A percentile compares a stretch with the other conserved stretches of the same genome.
Evolutionary conservation across 2,329 filamentous ascomycete species (phyloP).

Genomic region (Penicillium oxalicum): DNA sequence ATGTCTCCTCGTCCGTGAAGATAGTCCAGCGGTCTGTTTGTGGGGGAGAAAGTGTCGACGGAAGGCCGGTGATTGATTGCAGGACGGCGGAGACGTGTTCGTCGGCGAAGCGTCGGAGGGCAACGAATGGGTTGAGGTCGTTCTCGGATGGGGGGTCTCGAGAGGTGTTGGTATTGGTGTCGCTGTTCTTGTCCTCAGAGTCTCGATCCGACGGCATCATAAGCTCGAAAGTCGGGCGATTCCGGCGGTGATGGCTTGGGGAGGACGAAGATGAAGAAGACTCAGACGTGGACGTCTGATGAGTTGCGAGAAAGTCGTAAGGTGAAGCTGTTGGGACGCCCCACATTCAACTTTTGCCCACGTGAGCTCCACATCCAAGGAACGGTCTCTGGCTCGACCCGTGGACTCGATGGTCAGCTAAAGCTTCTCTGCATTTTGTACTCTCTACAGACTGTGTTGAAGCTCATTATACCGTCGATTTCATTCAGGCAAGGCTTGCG

Average conservation of each 20-base stretch:
- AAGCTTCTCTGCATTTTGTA: no score
- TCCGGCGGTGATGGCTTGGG: not conserved
- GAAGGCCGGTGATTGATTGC: conserved; percentile 46
- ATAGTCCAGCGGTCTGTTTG: conserved; percentile 32
- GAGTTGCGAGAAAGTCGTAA: conserved; percentile 9
- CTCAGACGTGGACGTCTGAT: not conserved
- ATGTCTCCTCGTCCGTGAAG: conserved; percentile 29
- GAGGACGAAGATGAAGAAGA: conserved; percentile 5
- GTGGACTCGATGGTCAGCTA: no score
- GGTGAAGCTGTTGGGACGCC: conserved; percentile 31
- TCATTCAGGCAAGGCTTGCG: no score
- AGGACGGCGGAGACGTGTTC: conserved; percentile 52
- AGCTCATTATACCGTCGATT: no score
- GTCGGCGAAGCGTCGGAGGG: conserved; percentile 57
- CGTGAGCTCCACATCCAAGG: conserved; percentile 25
- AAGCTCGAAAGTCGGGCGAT: not conserved
- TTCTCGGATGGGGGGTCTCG: conserved; percentile 25
- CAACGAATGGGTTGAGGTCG: conserved; percentile 51
- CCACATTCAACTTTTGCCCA: conserved; percentile 22
- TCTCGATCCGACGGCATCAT: conserved; percentile 19
- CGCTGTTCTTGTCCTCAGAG: conserved; percentile 19
- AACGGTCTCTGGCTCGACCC: not conserved
- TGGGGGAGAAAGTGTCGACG: conserved; percentile 31
- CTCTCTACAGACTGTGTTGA: no score
- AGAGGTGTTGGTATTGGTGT: conserved; percentile 9